phyloP scores from a whole-genome alignment of 495 filamentous ascomycete species.

The Xylaria curta region DNA sequence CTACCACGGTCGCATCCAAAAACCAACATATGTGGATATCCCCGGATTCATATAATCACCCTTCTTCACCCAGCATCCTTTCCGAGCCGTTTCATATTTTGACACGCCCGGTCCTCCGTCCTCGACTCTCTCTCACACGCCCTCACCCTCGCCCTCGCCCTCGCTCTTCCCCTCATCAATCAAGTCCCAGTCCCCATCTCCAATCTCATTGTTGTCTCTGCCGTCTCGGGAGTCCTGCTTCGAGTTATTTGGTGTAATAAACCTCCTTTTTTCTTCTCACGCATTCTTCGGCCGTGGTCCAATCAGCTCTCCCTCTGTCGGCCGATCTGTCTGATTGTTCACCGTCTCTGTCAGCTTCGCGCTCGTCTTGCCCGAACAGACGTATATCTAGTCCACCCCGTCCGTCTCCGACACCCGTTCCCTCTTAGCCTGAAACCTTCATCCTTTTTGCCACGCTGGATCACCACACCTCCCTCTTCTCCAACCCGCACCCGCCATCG shows the following conservation, averaged over 20 bases:
- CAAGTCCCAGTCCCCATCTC: background rate
- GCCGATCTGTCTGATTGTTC: conserved; percentile 3
- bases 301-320: background rate
- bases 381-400: conserved; percentile 4
- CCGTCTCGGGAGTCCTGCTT: background rate
- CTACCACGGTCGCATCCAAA: background rate
- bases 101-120: conserved; percentile 19
- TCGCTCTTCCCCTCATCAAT: background rate
- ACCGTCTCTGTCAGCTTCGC: conserved; percentile 6
- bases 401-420: conserved; percentile 8
- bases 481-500: conserved; percentile 7
- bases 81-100: conserved; percentile 27
- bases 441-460: conserved; percentile 29
- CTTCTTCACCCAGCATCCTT: conserved; percentile 22
- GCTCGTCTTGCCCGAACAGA: background rate
- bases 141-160: background rate
- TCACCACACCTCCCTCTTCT: conserved; percentile 24
- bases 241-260: conserved; percentile 8
- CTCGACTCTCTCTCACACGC: conserved; percentile 8
- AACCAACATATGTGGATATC: conserved; percentile 29
- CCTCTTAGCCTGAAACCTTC: conserved; percentile 22
- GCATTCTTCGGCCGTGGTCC: background rate
- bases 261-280: conserved; percentile 3
- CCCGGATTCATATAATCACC: conserved; percentile 32
- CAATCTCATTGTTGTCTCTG: background rate